Percentiles rank a stretch among this genome's conserved stretches.
These are phyloP conservation scores for Hibiscus mutabilis DNA, from an alignment of 345 rosid genomes.

Conservation along the genomic window DNA sequence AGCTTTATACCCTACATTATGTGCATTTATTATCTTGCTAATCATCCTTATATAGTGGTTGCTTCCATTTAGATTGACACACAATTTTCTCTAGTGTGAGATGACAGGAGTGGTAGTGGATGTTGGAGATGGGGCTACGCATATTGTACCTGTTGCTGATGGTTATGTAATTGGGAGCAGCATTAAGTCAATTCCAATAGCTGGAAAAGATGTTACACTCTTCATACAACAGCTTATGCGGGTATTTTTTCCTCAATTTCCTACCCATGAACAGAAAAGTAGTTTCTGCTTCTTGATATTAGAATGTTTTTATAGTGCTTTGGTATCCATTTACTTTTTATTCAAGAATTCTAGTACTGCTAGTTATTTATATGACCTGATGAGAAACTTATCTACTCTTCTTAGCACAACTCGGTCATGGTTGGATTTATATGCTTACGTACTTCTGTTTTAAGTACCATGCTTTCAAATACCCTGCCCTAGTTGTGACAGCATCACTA, in stretches of 20 bases:
- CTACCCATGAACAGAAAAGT: constrained; percentile 8
- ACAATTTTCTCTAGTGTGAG: constrained; percentile 67
- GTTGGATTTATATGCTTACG: not conserved
- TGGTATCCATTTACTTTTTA: not conserved
- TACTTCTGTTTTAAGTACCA: not conserved
- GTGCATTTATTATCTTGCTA: not conserved
- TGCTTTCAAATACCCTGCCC: not conserved
- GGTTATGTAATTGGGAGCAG: constrained; percentile 97
- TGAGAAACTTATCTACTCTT: not conserved
- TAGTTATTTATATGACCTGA: not conserved
- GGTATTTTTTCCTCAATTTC: constrained; percentile 28
- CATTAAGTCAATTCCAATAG: constrained; percentile 83
- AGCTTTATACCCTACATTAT: not conserved
- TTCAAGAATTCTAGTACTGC: not conserved
- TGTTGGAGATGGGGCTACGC: constrained; percentile 93
- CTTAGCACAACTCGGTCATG: not conserved
- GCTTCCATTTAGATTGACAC: constrained; percentile 35
- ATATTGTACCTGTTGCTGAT: constrained; percentile 96
- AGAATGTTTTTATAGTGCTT: not conserved
- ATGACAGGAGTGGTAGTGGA: constrained; percentile 99
- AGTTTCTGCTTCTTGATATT: not conserved
- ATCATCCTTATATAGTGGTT: constrained; percentile 3
- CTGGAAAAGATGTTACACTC: constrained; percentile 86
- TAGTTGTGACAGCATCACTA: not conserved
- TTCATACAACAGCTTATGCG: constrained; percentile 98